Conservation (phyloP, 2,329 filamentous ascomycete species). For the Trichoderma polysporum region DNA sequence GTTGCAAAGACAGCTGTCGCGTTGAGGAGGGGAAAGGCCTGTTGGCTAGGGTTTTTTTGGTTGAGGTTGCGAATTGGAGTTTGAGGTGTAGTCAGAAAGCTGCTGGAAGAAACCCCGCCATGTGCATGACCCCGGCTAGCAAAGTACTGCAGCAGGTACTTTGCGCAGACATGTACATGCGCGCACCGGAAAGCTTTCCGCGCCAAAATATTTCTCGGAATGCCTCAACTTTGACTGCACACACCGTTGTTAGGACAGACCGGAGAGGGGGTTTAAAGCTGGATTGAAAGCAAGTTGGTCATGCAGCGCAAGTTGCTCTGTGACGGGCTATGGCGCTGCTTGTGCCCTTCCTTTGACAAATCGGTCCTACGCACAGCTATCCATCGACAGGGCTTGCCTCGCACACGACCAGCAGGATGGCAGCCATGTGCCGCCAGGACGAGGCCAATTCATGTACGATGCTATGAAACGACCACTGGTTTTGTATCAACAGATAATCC, state of each 20-base stretch:
- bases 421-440: constrained; percentile 16
- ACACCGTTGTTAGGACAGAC: neutral
- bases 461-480: constrained; percentile 23
- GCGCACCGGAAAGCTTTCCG: constrained; percentile 15
- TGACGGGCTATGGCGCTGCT: constrained; percentile 64
- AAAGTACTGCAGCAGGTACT: neutral
- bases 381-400: constrained; percentile 23
- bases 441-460: constrained; percentile 23
- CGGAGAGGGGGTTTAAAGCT: neutral
- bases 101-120: constrained; percentile 28
- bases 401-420: constrained; percentile 11
- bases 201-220: neutral
- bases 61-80: constrained; percentile 3
- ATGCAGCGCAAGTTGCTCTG: constrained; percentile 40
- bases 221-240: neutral
- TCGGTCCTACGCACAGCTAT: constrained; percentile 37
- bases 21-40: neutral
- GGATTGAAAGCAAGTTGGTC: neutral
- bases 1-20: neutral
- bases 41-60: neutral
- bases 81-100: constrained; percentile 2
- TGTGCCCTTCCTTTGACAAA: constrained; percentile 57
- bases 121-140: constrained; percentile 31
- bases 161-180: neutral
- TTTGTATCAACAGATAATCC: neutral